Conservation (phyloP, 179 eudicot species). For the Camellia oleifera region DNA sequence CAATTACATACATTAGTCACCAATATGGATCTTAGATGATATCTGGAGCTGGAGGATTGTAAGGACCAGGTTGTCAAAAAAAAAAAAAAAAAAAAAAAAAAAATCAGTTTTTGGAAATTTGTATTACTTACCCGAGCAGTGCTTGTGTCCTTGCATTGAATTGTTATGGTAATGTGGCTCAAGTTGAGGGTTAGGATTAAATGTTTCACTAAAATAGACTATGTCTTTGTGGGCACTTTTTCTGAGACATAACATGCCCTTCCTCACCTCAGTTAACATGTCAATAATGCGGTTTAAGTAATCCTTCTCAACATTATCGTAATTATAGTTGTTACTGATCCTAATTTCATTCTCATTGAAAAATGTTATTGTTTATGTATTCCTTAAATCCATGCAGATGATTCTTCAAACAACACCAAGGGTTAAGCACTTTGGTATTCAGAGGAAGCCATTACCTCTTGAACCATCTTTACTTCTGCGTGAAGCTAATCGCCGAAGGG, state of each 20-base stretch:
- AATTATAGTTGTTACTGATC: neutral
- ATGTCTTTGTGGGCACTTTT: neutral
- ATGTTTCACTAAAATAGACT: too few species aligned
- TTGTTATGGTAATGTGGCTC: conserved; percentile 1
- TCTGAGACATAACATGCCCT: neutral
- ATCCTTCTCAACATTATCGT: neutral
- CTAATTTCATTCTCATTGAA: neutral
- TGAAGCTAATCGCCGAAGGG: conserved; percentile 95
- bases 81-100: too few species aligned
- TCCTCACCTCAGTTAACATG: conserved; percentile 6
- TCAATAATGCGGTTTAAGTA: neutral
- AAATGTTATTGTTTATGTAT: neutral
- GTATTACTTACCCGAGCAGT: neutral
- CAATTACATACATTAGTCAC: neutral
- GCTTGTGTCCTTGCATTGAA: conserved; percentile 8
- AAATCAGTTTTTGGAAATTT: conserved; percentile 8
- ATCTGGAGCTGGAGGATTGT: neutral
- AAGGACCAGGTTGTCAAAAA: neutral
- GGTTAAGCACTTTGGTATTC: conserved; percentile 84
- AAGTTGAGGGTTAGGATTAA: neutral
- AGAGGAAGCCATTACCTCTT: conserved; percentile 83
- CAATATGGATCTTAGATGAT: neutral
- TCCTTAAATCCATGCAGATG: conserved; percentile 44
- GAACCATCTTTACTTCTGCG: conserved; percentile 90
- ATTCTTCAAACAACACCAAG: conserved; percentile 70